Evolutionary conservation across 768 basidiomycete species (phyloP).

Genomic region (Baorangia bicolor): DNA sequence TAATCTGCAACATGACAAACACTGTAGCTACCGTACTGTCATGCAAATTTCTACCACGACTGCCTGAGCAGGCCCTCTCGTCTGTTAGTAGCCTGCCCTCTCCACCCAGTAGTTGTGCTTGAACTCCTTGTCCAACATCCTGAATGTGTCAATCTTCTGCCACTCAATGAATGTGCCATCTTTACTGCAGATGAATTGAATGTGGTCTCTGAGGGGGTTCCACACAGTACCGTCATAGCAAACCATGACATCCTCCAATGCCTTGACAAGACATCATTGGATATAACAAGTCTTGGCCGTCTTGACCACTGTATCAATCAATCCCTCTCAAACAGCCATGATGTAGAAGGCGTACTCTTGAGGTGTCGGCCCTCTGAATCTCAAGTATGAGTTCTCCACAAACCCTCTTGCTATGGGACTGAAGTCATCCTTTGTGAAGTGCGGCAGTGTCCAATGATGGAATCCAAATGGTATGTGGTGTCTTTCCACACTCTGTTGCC

Average conservation of each 20-base stretch:
- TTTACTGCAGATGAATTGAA: conserved; percentile 97
- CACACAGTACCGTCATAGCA: conserved; percentile 98
- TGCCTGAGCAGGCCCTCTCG: too few species aligned
- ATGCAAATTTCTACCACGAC: too few species aligned
- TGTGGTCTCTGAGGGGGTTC: conserved; percentile 93
- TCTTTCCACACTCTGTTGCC: conserved; percentile 97
- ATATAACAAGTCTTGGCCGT: conserved; percentile 99
- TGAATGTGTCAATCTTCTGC: conserved; percentile 89
- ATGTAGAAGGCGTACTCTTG: conserved; percentile 99
- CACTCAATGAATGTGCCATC: conserved; percentile 97
- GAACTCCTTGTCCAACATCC: conserved; percentile 77
- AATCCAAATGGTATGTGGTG: conserved; percentile 98
- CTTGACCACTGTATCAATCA: conserved; percentile 99
- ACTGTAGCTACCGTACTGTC: too few species aligned
- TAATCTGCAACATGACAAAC: too few species aligned
- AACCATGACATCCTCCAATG: conserved; percentile 95
- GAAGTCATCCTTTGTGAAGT: conserved; percentile 98
- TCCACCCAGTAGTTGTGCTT: conserved; percentile 95
- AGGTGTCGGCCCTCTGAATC: conserved; percentile 92
- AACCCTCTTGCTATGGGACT: conserved; percentile 97
- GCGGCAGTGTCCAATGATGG: conserved; percentile 92
- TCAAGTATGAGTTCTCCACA: conserved; percentile 97
- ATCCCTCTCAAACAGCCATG: conserved; percentile 98
- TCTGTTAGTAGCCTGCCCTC: too few species aligned
- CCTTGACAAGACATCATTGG: conserved; percentile 96